A percentile compares a stretch with the other conserved stretches of the same genome.
phyloP scores from a whole-genome alignment of 2,329 filamentous ascomycete species.

The Hypoxylon sp. region DNA sequence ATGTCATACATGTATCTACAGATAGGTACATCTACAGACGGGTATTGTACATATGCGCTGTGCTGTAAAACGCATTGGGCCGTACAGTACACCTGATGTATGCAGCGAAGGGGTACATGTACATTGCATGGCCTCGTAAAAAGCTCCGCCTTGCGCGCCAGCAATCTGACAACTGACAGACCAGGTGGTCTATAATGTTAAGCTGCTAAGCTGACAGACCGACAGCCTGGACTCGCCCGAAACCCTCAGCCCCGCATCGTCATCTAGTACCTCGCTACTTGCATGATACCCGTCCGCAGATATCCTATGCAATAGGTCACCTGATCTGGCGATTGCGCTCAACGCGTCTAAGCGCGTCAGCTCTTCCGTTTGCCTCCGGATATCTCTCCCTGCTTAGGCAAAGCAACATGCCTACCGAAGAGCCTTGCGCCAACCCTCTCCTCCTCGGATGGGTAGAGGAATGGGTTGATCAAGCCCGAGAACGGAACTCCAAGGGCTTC shows the following conservation, averaged over 20 bases:
- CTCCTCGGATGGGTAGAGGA: slow-evolving; percentile 78
- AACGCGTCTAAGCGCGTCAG: not conserved
- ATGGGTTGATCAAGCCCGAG: slow-evolving; percentile 74
- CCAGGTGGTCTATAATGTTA: no score
- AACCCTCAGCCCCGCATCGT: slow-evolving; percentile 25
- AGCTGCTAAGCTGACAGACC: no score
- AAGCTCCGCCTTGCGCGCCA: slow-evolving; percentile 18
- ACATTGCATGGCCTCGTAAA: not conserved
- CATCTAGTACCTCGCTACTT: no score
- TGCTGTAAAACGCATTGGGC: no score
- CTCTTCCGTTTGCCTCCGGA: not conserved
- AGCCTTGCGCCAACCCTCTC: slow-evolving; percentile 71
- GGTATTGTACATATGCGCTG: not conserved
- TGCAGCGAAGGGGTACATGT: no score
- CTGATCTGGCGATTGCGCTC: slow-evolving; percentile 33
- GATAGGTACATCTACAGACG: no score
- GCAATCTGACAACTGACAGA: slow-evolving; percentile 31
- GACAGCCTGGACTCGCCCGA: slow-evolving; percentile 11
- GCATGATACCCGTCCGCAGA: no score
- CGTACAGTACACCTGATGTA: no score
- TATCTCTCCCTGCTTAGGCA: not conserved
- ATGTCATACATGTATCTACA: not conserved
- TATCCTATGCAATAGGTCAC: slow-evolving; percentile 26
- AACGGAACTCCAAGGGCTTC: slow-evolving; percentile 74
- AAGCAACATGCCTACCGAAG: slow-evolving; percentile 39